Conservation (phyloP, 106 monocot genomes). For the Dendrobium officinale region DNA sequence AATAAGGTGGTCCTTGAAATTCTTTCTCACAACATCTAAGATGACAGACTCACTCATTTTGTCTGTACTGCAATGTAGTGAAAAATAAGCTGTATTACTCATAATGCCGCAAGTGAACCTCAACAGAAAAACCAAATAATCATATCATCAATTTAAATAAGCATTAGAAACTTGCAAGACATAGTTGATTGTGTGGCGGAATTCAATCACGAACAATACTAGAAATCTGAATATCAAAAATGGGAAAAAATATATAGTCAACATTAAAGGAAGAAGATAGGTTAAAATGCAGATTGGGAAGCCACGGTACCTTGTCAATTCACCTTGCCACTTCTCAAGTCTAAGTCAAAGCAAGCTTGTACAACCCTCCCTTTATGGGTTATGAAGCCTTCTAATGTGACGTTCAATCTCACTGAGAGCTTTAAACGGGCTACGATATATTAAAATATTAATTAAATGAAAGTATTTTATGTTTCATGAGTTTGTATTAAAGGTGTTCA, state of each 20-base stretch:
- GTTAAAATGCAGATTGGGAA: neutral
- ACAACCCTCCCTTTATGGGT: too few species aligned
- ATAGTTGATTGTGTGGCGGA: neutral
- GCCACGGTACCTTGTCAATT: too few species aligned
- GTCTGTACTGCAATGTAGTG: constrained; percentile 69
- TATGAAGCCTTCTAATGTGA: too few species aligned
- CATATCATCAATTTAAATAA: neutral
- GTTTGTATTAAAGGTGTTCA: too few species aligned
- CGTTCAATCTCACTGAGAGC: too few species aligned
- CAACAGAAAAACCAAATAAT: neutral
- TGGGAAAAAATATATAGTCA: neutral
- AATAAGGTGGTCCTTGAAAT: constrained; percentile 86
- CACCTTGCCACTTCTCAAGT: too few species aligned
- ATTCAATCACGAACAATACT: neutral
- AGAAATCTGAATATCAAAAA: neutral
- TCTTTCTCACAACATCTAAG: constrained; percentile 76
- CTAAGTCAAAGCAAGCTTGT: too few species aligned
- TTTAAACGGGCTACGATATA: too few species aligned
- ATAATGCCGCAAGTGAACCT: neutral
- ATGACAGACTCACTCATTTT: constrained; percentile 82
- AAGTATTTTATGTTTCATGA: too few species aligned
- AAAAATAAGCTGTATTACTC: neutral
- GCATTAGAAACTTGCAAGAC: neutral
- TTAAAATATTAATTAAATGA: too few species aligned
- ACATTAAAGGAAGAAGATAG: neutral